Percentiles rank a stretch among this genome's conserved stretches.
Evolutionary conservation across 345 rosid genomes (phyloP).

Genomic region (Excoecaria cochinchinensis): DNA sequence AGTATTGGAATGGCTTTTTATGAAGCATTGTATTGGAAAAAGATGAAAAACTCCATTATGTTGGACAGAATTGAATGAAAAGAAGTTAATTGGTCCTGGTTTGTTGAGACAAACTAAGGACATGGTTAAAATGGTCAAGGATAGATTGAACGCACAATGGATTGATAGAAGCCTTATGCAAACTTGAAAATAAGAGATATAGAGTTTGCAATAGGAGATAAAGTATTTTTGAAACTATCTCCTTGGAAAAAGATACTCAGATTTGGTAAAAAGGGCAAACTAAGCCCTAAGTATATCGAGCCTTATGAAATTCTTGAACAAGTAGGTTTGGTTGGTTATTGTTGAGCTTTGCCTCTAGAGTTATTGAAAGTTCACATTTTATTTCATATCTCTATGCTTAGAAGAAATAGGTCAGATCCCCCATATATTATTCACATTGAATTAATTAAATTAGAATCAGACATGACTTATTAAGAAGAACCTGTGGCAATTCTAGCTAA

Average conservation of each 20-base stretch:
- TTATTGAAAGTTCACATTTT: no score
- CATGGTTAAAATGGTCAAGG: neutral
- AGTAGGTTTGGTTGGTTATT: no score
- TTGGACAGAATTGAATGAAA: conserved; percentile 3
- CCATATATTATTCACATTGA: no score
- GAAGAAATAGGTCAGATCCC: no score
- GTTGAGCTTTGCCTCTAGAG: no score
- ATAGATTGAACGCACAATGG: neutral
- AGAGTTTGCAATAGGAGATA: neutral
- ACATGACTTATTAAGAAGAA: no score
- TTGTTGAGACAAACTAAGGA: neutral
- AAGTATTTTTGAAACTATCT: neutral
- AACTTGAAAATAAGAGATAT: neutral
- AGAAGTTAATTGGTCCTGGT: neutral
- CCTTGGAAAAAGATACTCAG: neutral
- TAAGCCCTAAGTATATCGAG: neutral
- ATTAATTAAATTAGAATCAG: no score
- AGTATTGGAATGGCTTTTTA: conserved; percentile 10
- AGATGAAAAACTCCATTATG: neutral
- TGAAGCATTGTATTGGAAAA: conserved; percentile 11
- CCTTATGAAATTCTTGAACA: neutral
- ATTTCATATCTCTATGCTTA: no score
- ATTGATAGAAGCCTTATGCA: neutral
- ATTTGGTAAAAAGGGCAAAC: neutral
- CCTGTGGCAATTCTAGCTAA: no score